A percentile compares a stretch with the other conserved stretches of the same genome.
Conservation (phyloP, 1,284 basidiomycete species). For the Takashimella tepidaria region DNA sequence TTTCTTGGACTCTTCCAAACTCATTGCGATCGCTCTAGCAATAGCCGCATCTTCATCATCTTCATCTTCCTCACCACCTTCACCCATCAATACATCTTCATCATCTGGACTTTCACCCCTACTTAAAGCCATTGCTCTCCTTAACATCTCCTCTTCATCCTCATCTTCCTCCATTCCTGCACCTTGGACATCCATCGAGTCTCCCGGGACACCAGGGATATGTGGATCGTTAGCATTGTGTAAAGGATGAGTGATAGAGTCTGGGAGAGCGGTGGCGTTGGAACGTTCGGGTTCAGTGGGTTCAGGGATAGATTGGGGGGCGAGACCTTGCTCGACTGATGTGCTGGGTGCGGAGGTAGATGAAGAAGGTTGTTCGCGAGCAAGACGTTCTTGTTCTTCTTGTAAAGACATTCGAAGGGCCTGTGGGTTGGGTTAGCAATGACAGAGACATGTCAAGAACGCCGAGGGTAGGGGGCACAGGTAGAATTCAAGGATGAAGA, state of each 20-base stretch:
- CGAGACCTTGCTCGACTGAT: slow-evolving; percentile 6
- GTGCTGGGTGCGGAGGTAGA: slow-evolving; percentile 7
- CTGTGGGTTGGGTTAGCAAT: slow-evolving; percentile 52
- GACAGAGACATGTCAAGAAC: too few species aligned
- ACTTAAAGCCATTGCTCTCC: slow-evolving; percentile 41
- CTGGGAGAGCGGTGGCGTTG: slow-evolving; percentile 14
- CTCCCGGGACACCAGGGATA: slow-evolving; percentile 21
- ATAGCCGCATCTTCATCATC: slow-evolving; percentile 58
- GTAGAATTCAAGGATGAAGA: background rate
- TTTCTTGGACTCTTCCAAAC: slow-evolving; percentile 48
- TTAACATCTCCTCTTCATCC: slow-evolving; percentile 40
- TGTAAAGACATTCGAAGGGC: slow-evolving; percentile 96
- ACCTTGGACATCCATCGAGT: slow-evolving; percentile 12
- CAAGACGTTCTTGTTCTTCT: slow-evolving; percentile 72
- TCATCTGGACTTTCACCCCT: slow-evolving; percentile 30
- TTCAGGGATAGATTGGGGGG: slow-evolving; percentile 2
- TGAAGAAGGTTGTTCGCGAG: slow-evolving; percentile 41
- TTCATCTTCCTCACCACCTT: slow-evolving; percentile 40
- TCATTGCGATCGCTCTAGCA: slow-evolving; percentile 60
- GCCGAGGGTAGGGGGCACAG: slow-evolving; percentile 3
- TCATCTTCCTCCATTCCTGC: slow-evolving; percentile 31
- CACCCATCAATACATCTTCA: slow-evolving; percentile 41
- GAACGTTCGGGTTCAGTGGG: slow-evolving; percentile 13
- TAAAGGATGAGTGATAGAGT: slow-evolving; percentile 21
- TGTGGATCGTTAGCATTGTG: slow-evolving; percentile 23